Evolutionary conservation across 495 filamentous ascomycete species (phyloP).

Genomic region (Astrocystis sublimbata): DNA sequence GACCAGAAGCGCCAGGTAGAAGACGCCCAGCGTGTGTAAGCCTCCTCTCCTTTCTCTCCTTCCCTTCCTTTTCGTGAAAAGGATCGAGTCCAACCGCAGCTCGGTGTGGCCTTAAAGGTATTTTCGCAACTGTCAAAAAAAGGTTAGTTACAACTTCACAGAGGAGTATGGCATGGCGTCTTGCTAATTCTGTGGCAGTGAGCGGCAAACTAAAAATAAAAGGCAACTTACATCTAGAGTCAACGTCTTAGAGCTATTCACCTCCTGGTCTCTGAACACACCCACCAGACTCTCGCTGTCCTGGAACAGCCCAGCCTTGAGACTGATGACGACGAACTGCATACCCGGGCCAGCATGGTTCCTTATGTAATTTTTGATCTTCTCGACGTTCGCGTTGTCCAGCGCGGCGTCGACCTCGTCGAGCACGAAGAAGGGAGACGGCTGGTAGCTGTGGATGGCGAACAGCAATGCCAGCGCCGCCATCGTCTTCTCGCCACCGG

Average conservation of each 20-base stretch:
- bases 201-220: too few relatives aligned
- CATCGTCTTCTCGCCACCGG: slow-evolving; percentile 98
- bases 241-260: slow-evolving; percentile 83
- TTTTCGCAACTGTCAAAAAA: slow-evolving; percentile 27
- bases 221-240: slow-evolving; percentile 86
- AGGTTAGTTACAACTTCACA: background rate
- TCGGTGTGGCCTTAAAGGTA: slow-evolving; percentile 17
- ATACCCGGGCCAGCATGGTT: slow-evolving; percentile 94
- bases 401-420: slow-evolving; percentile 98
- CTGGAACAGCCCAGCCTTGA: slow-evolving; percentile 94
- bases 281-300: slow-evolving; percentile 91
- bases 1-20: too few relatives aligned
- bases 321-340: slow-evolving; percentile 97
- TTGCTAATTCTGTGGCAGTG: too few relatives aligned
- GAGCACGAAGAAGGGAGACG: slow-evolving; percentile 94
- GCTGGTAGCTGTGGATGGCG: slow-evolving; percentile 92
- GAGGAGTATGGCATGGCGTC: background rate
- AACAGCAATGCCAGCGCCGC: slow-evolving; percentile 93
- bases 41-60: background rate
- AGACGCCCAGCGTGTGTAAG: background rate
- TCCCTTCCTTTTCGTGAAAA: background rate
- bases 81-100: background rate
- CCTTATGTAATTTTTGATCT: slow-evolving; percentile 91
- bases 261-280: slow-evolving; percentile 90
- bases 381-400: slow-evolving; percentile 93